phyloP scores from a whole-genome alignment of 352 stramenopile genomes.

The Phytophthora megakarya region DNA sequence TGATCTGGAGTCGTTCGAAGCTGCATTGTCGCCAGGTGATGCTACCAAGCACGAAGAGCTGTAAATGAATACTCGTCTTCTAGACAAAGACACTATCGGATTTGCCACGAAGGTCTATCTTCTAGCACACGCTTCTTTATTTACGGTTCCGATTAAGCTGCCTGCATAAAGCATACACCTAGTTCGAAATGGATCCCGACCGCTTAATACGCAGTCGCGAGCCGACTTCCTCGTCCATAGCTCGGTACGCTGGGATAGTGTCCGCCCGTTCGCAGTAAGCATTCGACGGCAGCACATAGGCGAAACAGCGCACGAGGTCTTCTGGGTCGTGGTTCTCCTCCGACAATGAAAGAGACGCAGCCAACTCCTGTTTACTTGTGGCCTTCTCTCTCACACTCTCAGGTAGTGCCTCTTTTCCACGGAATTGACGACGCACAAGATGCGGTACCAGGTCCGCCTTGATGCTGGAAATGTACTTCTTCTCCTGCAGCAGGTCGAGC shows the following conservation, averaged over 20 bases:
- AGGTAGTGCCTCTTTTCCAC: constrained; percentile 57
- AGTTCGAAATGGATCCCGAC: constrained; percentile 56
- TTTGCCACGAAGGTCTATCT: background rate
- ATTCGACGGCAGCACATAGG: constrained; percentile 71
- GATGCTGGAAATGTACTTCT: constrained; percentile 87
- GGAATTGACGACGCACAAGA: constrained; percentile 80
- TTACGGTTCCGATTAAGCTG: constrained; percentile 11
- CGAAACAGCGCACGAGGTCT: constrained; percentile 78
- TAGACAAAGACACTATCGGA: background rate
- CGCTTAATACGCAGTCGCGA: constrained; percentile 70
- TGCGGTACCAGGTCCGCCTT: constrained; percentile 83
- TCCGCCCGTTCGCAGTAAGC: constrained; percentile 83
- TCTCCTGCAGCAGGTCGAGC: constrained; percentile 74
- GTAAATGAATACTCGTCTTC: constrained; percentile 12
- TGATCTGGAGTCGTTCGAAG: constrained; percentile 32
- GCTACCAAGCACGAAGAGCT: constrained; percentile 36
- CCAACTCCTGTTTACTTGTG: constrained; percentile 59
- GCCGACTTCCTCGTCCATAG: constrained; percentile 76
- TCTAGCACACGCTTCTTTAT: constrained; percentile 27
- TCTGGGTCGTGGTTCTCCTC: constrained; percentile 57
- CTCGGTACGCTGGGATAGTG: constrained; percentile 71
- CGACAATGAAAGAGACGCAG: constrained; percentile 64
- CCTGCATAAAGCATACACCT: constrained; percentile 15
- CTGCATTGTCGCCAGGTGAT: constrained; percentile 19
- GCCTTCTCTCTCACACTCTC: constrained; percentile 64